Base-by-base conservation (phyloP, 768 basidiomycete genomes). In the Kwoniella botswanensis region DNA sequence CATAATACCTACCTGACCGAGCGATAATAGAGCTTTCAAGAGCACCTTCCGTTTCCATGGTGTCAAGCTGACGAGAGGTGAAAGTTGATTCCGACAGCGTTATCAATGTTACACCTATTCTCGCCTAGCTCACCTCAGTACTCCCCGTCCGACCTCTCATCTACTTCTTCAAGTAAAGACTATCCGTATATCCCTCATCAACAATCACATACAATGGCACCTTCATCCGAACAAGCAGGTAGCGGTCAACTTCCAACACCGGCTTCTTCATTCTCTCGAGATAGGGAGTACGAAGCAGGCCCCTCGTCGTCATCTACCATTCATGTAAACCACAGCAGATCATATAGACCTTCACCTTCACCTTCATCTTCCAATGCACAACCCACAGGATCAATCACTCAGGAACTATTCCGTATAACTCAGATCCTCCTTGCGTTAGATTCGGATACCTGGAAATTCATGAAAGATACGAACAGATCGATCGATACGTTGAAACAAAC, bases 361-460 rank as follows among this genome's bases (percentile, higher is more conserved):
- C 50, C 63, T 21, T 13, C 24, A 11, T 44, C 46, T 15, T 50
- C 46, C 46, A 50, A 35, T 35, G 35, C 52, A 17, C 52, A 53
- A 43, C 52, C 63, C 3, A 53, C 44, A 11, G 17, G 4, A 55
- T 55, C 63, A 42, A 42, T 57, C n/a, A 50, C 54, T 11, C 56
- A 67, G 52, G 65, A 67, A 35, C 13, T 67, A 29, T 57, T 57
- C 57, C 35, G 57, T 11, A 58, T 67, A 9, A 67, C 56, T 11
- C 56, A 67, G 24, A 43, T 67, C 24, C 11, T 67, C 12, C n/a
- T 67, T 10, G 15, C 56, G 12, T 35, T 57, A 11, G 65, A 67
- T 17, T 22, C 42, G 17, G 42, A 46, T 18, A 50, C 26, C 11
- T 2, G 42, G n/a, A n/a, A 46, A 29, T 52, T 57, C 2, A 18